Evolutionary conservation across 768 basidiomycete species (phyloP).

Genomic region (Podaxis sp.): DNA sequence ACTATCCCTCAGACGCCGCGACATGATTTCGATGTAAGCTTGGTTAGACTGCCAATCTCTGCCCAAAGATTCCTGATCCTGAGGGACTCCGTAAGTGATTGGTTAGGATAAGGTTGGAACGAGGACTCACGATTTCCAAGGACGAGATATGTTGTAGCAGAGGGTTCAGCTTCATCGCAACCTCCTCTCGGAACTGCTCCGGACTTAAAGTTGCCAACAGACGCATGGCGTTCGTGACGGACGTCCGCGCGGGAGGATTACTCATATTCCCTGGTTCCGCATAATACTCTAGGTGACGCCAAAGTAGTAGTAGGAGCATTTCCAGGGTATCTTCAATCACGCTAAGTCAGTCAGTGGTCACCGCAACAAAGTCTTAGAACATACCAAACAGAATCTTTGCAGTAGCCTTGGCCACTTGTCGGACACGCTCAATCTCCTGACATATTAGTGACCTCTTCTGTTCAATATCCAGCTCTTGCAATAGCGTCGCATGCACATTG

Average conservation of each 20-base stretch:
- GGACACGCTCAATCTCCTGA: slow-evolving; percentile 55
- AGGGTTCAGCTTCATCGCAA: slow-evolving; percentile 51
- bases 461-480: slow-evolving; percentile 64
- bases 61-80: slow-evolving; percentile 45
- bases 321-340: slow-evolving; percentile 58
- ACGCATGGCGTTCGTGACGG: slow-evolving; percentile 50
- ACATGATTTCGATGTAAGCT: slow-evolving; percentile 76
- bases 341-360: not conserved
- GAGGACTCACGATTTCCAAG: slow-evolving; percentile 37
- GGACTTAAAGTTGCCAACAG: slow-evolving; percentile 56
- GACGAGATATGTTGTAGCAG: slow-evolving; percentile 51
- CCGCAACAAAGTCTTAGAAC: slow-evolving; percentile 19
- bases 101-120: slow-evolving; percentile 9
- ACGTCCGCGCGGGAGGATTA: slow-evolving; percentile 32
- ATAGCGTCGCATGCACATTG: slow-evolving; percentile 49
- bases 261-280: slow-evolving; percentile 33
- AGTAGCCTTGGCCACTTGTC: slow-evolving; percentile 34
- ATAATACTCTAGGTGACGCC: slow-evolving; percentile 78
- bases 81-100: slow-evolving; percentile 7
- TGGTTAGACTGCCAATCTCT: slow-evolving; percentile 61
- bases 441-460: slow-evolving; percentile 70
- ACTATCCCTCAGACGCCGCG: slow-evolving; percentile 63
- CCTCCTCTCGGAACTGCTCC: slow-evolving; percentile 56
- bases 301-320: slow-evolving; percentile 75
- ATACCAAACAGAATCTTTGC: slow-evolving; percentile 58